Evolutionary conservation across 441 rosid genomes (phyloP), one percentile per base, ranked within the genome.

Genomic region (Omphalea diandra): DNA sequence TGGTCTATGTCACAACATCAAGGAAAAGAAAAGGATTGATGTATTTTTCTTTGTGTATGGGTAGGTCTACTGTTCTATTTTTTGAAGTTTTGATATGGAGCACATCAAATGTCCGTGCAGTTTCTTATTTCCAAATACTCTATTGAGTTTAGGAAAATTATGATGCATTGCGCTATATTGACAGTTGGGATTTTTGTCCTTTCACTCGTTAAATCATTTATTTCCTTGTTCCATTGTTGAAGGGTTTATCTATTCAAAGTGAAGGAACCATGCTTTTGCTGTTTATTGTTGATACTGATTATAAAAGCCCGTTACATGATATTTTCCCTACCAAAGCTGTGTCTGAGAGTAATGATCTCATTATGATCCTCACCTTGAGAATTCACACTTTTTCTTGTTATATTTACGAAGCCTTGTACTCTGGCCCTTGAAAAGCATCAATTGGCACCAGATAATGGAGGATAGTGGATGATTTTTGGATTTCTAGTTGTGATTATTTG

Each of bases 201-300:
- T 63, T n/a, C n/a, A 40, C 29, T 32, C 33, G 20, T 44, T 63
- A 24, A 27, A 63, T 31, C 54, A 44, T 63, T 63, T 50, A 40
- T 63, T 63, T 63, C 67, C 40, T 63, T 63, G 24, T 44, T 49
- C 3, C 27, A 26, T 63, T 63, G 67, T n/a, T n/a, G n/a, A n/a
- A 63, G 52, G 54, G 38, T 43, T 63, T 43, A 44, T 43, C 26
- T 18, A 29, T 63, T 44, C 38, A 63, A 44, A 63, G 67, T 8
- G 67, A 63, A 24, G 31, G 44, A 63, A 44, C 35, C 40, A 15
- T 63, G 52, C 26, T 44, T 27, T 38, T 43, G 8, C 54, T 63
- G 17, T 17, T 14, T 41, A 15, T 12, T 44, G 4, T 44, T 44
- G 18, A 14, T 44, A 12, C 49, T 44, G 49, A 12, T 44, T 38